A percentile compares a stretch with the other conserved stretches of the same genome.
Evolutionary conservation across 148 eudicot genomes (phyloP).

Genomic region (Limonium bicolor): DNA sequence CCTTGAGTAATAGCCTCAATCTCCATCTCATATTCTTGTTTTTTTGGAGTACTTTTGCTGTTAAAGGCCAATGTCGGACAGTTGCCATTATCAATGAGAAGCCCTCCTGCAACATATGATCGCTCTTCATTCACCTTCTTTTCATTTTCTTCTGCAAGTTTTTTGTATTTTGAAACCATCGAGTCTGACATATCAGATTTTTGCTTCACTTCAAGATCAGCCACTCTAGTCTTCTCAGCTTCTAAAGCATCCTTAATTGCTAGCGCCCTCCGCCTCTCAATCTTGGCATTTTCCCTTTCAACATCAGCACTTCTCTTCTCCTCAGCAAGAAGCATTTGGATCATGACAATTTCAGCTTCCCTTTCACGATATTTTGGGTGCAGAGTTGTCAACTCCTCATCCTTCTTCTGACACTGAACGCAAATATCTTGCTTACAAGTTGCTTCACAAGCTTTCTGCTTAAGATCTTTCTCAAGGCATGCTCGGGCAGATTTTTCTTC

Average conservation of each 20-base stretch:
- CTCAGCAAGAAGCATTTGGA: conserved; percentile 28
- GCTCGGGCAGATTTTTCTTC: conserved; percentile 24
- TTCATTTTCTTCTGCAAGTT: conserved; percentile 1
- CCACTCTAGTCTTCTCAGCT: conserved; percentile 29
- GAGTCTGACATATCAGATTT: conserved; percentile 7
- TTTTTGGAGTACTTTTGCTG: too few species aligned
- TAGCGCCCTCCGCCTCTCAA: conserved; percentile 35
- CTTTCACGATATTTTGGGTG: conserved; percentile 18
- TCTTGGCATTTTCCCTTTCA: conserved; percentile 29
- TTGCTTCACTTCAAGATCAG: conserved; percentile 16
- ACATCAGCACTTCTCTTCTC: conserved; percentile 19
- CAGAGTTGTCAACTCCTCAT: conserved; percentile 23
- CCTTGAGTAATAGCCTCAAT: too few species aligned
- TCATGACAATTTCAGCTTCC: conserved; percentile 27
- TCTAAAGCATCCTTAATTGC: conserved; percentile 24
- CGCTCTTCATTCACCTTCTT: conserved; percentile 4
- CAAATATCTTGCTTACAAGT: conserved; percentile 11
- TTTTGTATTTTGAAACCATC: too few species aligned
- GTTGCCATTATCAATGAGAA: too few species aligned
- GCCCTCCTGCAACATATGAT: too few species aligned
- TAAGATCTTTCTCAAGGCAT: conserved; percentile 20
- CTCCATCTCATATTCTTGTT: too few species aligned
- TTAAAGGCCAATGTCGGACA: too few species aligned
- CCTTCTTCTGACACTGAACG: conserved; percentile 11
- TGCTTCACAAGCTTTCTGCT: too few species aligned